Conservation (phyloP, 2,329 filamentous ascomycete genomes). For the Cercospora sp. region DNA sequence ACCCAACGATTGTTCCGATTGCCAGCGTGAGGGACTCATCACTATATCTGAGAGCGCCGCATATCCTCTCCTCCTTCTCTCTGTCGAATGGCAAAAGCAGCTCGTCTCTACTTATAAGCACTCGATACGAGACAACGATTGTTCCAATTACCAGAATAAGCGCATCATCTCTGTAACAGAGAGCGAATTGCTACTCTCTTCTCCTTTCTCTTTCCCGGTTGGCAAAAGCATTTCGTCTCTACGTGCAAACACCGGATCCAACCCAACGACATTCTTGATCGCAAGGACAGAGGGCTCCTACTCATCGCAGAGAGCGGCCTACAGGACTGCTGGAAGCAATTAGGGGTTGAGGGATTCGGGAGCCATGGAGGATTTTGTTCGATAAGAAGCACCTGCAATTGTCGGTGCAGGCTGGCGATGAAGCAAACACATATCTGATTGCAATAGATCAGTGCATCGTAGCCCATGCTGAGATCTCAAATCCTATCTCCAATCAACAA, state of each 20-base stretch:
- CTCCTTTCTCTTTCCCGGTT: not conserved
- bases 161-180: not conserved
- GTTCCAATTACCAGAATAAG: not conserved
- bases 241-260: not conserved
- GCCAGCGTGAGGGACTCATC: too few relatives aligned
- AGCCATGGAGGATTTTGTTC: not conserved
- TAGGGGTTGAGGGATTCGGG: not conserved
- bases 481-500: not conserved
- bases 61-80: not conserved
- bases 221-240: not conserved
- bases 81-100: not conserved
- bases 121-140: not conserved
- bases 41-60: not conserved
- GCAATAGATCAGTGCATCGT: not conserved
- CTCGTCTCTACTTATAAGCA: not conserved
- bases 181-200: not conserved
- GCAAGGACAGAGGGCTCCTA: not conserved
- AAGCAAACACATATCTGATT: not conserved
- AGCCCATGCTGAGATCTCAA: not conserved
- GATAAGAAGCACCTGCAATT: not conserved
- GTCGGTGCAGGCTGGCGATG: not conserved
- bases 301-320: not conserved
- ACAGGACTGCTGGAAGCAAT: not conserved
- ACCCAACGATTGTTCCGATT: too few relatives aligned
- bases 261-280: not conserved